phyloP scores from a whole-genome alignment of 805 yeast species.

The Candida argentea region DNA sequence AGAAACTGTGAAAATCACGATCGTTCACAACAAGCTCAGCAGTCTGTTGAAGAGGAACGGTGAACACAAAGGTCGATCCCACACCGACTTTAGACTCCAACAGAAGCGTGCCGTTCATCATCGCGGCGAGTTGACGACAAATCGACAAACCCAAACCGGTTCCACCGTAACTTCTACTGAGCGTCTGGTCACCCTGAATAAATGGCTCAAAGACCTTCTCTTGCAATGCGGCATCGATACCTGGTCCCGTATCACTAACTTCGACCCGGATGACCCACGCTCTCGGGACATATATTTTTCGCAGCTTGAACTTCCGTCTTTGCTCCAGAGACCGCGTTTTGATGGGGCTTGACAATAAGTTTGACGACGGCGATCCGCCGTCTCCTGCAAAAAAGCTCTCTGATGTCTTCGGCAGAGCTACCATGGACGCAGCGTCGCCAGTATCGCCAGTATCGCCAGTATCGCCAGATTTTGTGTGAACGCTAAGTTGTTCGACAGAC shows the following conservation, averaged over 20 bases:
- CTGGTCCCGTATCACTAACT: conserved; percentile 90
- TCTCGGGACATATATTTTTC: conserved; percentile 27
- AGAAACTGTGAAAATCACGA: conserved; percentile 30
- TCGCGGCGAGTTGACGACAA: conserved; percentile 79
- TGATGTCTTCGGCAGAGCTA: not conserved
- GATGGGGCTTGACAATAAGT: not conserved
- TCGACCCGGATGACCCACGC: conserved; percentile 57
- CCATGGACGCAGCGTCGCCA: too few species aligned
- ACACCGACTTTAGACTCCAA: conserved; percentile 65
- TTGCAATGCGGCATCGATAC: conserved; percentile 76
- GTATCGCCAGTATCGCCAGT: not conserved
- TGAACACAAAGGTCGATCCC: conserved; percentile 78
- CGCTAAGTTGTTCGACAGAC: not conserved
- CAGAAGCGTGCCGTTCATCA: conserved; percentile 84
- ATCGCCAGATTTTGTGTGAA: not conserved
- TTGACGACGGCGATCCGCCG: not conserved
- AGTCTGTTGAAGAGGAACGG: conserved; percentile 63
- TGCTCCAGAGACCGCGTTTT: conserved; percentile 16
- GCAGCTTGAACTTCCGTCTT: conserved; percentile 23
- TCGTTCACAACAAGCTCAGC: conserved; percentile 39
- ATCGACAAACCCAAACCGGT: conserved; percentile 88
- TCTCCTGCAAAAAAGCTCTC: not conserved
- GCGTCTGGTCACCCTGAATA: conserved; percentile 93
- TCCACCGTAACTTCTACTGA: conserved; percentile 88
- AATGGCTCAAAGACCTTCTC: conserved; percentile 89